Conservation (phyloP, 2,329 filamentous ascomycete genomes). For the Nectriaceae sp. region DNA sequence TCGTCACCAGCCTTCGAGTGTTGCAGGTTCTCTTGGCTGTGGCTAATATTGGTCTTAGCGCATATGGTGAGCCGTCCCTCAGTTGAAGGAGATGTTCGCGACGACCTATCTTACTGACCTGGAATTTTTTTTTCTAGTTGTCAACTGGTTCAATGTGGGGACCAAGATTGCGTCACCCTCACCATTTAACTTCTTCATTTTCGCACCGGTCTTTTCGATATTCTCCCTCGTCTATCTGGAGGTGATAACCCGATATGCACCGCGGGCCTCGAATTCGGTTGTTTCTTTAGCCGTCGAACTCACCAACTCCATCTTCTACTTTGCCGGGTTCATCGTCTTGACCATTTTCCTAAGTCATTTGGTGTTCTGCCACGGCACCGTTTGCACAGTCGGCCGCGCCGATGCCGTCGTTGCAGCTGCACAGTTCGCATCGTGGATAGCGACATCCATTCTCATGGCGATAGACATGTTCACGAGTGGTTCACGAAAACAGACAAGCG, state of each 20-base stretch:
- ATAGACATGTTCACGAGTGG: constrained; percentile 50
- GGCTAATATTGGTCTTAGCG: constrained; percentile 25
- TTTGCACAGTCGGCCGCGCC: constrained; percentile 58
- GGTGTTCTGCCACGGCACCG: constrained; percentile 57
- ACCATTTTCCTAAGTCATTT: constrained; percentile 57
- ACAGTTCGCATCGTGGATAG: constrained; percentile 56
- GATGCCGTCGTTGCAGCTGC: constrained; percentile 56
- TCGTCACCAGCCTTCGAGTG: constrained; percentile 21
- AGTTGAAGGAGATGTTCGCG: constrained; percentile 4
- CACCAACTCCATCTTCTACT: constrained; percentile 57
- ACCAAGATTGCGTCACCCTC: constrained; percentile 56
- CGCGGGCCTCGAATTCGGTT: constrained; percentile 50
- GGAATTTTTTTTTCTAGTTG: too few relatives aligned
- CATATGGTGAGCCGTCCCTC: constrained; percentile 20
- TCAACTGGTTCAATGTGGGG: constrained; percentile 60
- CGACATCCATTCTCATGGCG: constrained; percentile 46
- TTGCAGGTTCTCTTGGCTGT: constrained; percentile 25
- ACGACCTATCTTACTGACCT: not conserved
- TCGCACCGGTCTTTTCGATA: constrained; percentile 55
- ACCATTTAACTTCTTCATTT: constrained; percentile 60
- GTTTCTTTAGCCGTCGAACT: constrained; percentile 51
- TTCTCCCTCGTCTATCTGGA: constrained; percentile 58
- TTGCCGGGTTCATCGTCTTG: constrained; percentile 60
- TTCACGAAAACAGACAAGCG: constrained; percentile 31
- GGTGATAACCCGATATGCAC: constrained; percentile 46